phyloP scores from a whole-genome alignment of 2,329 filamentous ascomycete genomes.

The Fusarium newnesense region DNA sequence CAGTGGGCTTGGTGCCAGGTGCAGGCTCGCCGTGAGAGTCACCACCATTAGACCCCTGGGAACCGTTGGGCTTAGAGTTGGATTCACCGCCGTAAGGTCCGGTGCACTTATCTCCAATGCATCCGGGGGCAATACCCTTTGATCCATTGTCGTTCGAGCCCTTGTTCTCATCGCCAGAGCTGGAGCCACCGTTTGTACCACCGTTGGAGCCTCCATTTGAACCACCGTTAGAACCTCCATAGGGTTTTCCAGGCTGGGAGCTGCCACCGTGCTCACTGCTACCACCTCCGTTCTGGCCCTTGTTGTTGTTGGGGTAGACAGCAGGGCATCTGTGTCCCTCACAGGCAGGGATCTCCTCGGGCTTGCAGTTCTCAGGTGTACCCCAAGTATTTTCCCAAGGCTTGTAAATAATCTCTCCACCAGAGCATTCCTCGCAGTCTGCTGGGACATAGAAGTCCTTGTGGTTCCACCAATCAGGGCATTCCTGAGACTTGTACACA shows the following conservation, averaged over 20 bases:
- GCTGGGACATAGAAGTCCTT: conserved; percentile 21
- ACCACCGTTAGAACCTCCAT: not conserved
- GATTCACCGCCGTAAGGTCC: not conserved
- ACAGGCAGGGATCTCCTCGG: not conserved
- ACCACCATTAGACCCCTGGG: not conserved
- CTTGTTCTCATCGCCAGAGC: not conserved
- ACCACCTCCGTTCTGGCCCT: not conserved
- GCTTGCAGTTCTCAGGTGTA: conserved; percentile 9
- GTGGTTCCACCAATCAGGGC: conserved; percentile 15
- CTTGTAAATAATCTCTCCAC: conserved; percentile 33
- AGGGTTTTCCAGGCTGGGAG: not conserved
- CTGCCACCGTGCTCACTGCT: not conserved
- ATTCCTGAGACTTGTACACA: conserved; percentile 39
- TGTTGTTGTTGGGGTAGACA: not conserved
- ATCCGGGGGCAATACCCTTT: not conserved
- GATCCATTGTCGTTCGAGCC: not conserved
- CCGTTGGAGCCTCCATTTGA: not conserved
- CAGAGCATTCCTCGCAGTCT: conserved; percentile 21
- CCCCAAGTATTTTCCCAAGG: conserved; percentile 28
- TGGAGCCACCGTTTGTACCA: not conserved
- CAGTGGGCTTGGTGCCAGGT: not conserved
- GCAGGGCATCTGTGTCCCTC: not conserved
- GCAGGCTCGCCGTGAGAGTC: not conserved
- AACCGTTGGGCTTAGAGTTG: not conserved
- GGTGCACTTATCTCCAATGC: not conserved